Base-by-base conservation (phyloP, 192 early-diverging fungal genomes). In the Powellomyces hirtus region DNA sequence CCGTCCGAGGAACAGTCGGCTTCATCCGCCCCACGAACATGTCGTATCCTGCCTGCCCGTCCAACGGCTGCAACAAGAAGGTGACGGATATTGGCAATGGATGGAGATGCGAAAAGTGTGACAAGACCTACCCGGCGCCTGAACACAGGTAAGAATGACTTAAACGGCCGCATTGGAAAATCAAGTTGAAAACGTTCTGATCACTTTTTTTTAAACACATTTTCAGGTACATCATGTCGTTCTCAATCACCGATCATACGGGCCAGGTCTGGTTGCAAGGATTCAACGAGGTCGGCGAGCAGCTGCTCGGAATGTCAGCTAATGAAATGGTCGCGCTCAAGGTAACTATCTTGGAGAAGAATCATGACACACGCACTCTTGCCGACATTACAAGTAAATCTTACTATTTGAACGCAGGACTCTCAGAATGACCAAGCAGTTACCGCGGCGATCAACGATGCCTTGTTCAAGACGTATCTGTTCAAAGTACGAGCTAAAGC, bases 31-130 rank as follows among this genome's bases (percentile, higher is more conserved):
- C 75, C 36, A 86, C 89, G 20, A 87, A 82, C 68, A 74, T 88
- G 53, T 80, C 75, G 35, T 99, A 99, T 63, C 90, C 97, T 16
- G 91, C 90, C 7, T 99, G 97, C 73, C 90, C 89, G 8, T 78
- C 73, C 0, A 73, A 77, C 0, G 79, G 76, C 30, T 99, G 97
- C 79, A 91, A 85, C 75, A 98, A 97, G 75, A 99, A 97, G 84
- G 86, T 96, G 27, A 81, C 69, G 2, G 85, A 92, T 40, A 85
- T 58, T 7, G 72, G 65, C 8, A 77, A 75, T 44, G 77, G 79
- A 30, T 99, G 95, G 95, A 68, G 92, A 55, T 99, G 97, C 71
- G 96, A 96, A 60, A 95, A 93, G 70, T 97, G 94, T 73, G 75
- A 90, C 61, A 81, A 81, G 55, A 72, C 80, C 2, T 90, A 77